phyloP scores from a whole-genome alignment of 1,284 basidiomycete species.

The Moesziomyces antarcticus region DNA sequence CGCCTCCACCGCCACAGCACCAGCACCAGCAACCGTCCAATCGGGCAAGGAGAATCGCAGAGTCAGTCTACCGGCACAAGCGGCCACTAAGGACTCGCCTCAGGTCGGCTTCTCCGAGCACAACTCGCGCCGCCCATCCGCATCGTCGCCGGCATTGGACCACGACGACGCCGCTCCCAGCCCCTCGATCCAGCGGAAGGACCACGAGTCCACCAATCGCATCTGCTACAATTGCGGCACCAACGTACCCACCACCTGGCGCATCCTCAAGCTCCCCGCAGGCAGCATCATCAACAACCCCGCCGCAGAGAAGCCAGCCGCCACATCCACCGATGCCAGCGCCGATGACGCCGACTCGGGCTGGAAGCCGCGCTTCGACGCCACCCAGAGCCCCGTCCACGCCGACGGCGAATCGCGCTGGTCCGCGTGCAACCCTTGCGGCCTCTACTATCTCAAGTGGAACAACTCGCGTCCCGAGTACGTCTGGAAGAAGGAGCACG shows the following conservation, averaged over 20 bases:
- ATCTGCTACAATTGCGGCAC: conserved; percentile 65
- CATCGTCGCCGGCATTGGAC: conserved; percentile 19
- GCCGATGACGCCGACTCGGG: conserved; percentile 12
- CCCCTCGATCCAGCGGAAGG: conserved; percentile 21
- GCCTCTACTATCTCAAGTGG: conserved; percentile 61
- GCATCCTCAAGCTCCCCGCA: conserved; percentile 47
- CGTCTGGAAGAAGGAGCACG: conserved; percentile 49
- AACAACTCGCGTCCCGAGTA: conserved; percentile 53
- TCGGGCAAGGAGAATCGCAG: conserved; percentile 38
- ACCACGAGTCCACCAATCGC: conserved; percentile 14
- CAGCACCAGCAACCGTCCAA: conserved; percentile 3
- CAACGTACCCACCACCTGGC: conserved; percentile 51
- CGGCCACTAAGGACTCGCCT: conserved; percentile 16
- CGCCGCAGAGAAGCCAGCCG: conserved; percentile 38
- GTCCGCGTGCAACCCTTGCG: conserved; percentile 65
- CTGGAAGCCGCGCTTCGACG: conserved; percentile 24
- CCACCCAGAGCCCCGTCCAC: conserved; percentile 19
- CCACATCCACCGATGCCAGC: conserved; percentile 10
- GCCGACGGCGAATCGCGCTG: conserved; percentile 50
- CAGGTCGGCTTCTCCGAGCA: conserved; percentile 6
- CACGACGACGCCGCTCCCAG: conserved; percentile 16
- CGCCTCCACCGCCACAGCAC: not conserved
- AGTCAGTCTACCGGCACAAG: not conserved
- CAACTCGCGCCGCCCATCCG: conserved; percentile 20
- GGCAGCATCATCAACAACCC: conserved; percentile 50